A percentile compares a stretch with the other conserved stretches of the same genome.
Evolutionary conservation across 129 eudicot species (phyloP).

Genomic region (Pseudognaphalium luteoalbum): DNA sequence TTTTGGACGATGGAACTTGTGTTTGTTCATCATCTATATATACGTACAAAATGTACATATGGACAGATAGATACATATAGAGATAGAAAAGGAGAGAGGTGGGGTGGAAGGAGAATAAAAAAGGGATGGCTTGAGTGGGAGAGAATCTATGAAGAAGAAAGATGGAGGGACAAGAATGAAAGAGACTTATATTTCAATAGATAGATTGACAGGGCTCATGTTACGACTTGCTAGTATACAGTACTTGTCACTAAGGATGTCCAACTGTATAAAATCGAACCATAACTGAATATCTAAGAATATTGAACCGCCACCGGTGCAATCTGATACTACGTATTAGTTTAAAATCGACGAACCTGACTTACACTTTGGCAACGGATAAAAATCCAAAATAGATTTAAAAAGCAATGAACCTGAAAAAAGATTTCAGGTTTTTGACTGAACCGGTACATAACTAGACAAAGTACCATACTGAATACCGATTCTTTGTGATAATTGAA

Average conservation of each 20-base stretch:
- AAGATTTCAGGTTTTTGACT: too few relatives aligned
- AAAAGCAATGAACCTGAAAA: too few relatives aligned
- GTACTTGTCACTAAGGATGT: neutral
- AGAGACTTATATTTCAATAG: neutral
- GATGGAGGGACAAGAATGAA: conserved; percentile 41
- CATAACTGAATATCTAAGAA: neutral
- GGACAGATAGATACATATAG: neutral
- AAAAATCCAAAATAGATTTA: too few relatives aligned
- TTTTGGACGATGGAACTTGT: conserved; percentile 11
- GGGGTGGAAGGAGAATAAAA: conserved; percentile 34
- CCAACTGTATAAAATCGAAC: neutral
- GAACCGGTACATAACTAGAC: too few relatives aligned
- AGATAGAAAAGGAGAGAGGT: conserved; percentile 7
- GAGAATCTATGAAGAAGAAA: conserved; percentile 31
- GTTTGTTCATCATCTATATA: conserved; percentile 28
- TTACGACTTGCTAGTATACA: neutral
- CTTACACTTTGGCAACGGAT: too few relatives aligned
- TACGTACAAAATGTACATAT: conserved; percentile 3
- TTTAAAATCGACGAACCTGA: too few relatives aligned
- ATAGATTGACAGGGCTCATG: neutral
- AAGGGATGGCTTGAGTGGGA: conserved; percentile 33
- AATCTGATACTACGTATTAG: too few relatives aligned
- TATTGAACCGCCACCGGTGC: neutral
- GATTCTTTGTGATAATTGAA: too few relatives aligned
- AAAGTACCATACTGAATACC: too few relatives aligned